Base-by-base conservation (phyloP, 768 basidiomycete genomes). In the Termitomyces sp. region DNA sequence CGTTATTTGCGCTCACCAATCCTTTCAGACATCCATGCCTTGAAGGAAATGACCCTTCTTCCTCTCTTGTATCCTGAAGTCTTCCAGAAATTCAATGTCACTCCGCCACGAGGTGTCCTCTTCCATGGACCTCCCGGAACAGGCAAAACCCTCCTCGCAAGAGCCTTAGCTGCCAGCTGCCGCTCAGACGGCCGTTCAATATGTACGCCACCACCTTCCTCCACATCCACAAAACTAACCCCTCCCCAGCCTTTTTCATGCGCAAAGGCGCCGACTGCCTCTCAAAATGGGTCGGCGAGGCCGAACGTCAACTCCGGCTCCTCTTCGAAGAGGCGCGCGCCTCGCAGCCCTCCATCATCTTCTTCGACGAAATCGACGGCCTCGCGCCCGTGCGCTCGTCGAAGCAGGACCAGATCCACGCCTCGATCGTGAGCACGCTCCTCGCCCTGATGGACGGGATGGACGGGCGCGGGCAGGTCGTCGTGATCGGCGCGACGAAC, bases 71-170 rank as follows among this genome's bases (percentile, higher is more conserved):
- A 99, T 69, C 97, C 97, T 0, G 97, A 99, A 71, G 86, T 99
- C 14, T 98, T 98, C 69, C 93, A 95, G 64, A 85, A 87, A 48
- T 96, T 98, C 72, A 87, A 85, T 51, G 85, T 99, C 39, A 98
- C 94, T 0, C 97, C 97, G 42, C 97, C 97, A 2, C 82, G 97
- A 33, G 97, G 97, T 50, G 97, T 99, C 0, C 76, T 99, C 22
- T 97, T 99, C 74, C 96, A 98, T 68, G 97, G 97, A 16, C 97
- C 97, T 10, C 97, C 97, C 0, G 97, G 97, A n/a, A 99, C 97
- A 0, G 97, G 97, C 46, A 95, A 95, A 73, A 99, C 97, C 0
- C 79, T 99, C 0, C 76, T 99, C 16, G 97, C 97, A 0, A 80
- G 97, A 58, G 97, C 97, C 3, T 79, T 99, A 6, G 96, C 97